Evolutionary conservation across 495 filamentous ascomycete genomes (phyloP).

Genomic region (Usnea hakonensis): DNA sequence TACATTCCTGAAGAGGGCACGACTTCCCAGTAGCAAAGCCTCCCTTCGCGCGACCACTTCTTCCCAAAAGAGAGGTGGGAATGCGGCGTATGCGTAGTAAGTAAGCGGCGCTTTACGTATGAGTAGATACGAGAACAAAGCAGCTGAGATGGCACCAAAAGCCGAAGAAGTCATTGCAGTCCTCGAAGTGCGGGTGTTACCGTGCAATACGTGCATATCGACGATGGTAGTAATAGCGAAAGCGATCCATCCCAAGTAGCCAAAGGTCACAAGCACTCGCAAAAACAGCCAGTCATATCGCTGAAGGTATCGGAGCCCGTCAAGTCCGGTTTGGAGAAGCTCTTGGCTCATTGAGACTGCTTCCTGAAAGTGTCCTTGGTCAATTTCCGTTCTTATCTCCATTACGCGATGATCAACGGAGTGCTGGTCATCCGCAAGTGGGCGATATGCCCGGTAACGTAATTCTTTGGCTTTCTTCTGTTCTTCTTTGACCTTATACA

Average conservation of each 20-base stretch:
- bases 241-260: conserved; percentile 94
- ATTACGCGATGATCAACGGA: conserved; percentile 62
- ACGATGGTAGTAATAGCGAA: conserved; percentile 90
- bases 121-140: conserved; percentile 68
- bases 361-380: conserved; percentile 54
- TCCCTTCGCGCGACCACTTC: conserved; percentile 78
- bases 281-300: conserved; percentile 99
- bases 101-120: conserved; percentile 71
- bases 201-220: conserved; percentile 79
- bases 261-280: conserved; percentile 81
- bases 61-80: conserved; percentile 94
- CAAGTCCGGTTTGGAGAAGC: conserved; percentile 67
- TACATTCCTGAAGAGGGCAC: conserved; percentile 61
- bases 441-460: conserved; percentile 63
- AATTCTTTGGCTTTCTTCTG: conserved; percentile 69
- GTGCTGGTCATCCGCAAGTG: conserved; percentile 51
- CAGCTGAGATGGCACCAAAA: conserved; percentile 69
- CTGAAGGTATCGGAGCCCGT: conserved; percentile 88
- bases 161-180: conserved; percentile 50
- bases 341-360: conserved; percentile 69
- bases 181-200: conserved; percentile 57
- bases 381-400: conserved; percentile 60
- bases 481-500: conserved; percentile 93
- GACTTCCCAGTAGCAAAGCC: conserved; percentile 58
- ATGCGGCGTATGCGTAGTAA: conserved; percentile 89